These are phyloP conservation scores for Colletotrichum cereale DNA, from an alignment of 2,329 filamentous ascomycete genomes.

Conservation along the genomic window DNA sequence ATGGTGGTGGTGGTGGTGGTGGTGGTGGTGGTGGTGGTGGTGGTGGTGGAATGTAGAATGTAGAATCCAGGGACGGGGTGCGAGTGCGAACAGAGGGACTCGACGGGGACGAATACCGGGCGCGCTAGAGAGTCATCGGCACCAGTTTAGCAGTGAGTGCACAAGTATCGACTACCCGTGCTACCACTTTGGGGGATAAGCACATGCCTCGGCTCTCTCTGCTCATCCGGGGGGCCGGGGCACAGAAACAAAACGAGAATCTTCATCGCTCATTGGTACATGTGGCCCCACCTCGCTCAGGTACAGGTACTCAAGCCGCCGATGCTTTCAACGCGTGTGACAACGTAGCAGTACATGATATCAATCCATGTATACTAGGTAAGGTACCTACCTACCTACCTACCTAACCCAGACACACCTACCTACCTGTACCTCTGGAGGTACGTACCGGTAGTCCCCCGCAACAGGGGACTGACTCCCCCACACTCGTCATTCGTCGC, in stretches of 20 bases:
- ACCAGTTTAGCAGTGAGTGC: too few species aligned
- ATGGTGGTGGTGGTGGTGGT: background rate
- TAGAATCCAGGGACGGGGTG: background rate
- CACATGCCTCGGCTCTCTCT: constrained; percentile 40
- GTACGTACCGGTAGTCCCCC: background rate
- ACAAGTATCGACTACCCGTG: too few species aligned
- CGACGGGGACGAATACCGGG: background rate
- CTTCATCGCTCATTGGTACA: background rate
- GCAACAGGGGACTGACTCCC: constrained; percentile 32
- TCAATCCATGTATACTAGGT: too few species aligned
- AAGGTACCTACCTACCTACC: background rate
- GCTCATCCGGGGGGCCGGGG: background rate
- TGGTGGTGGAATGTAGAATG: constrained; percentile 20
- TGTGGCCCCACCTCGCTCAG: background rate
- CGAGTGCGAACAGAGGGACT: background rate
- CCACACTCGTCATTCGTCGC: constrained; percentile 29
- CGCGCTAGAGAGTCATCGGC: background rate
- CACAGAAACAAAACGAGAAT: constrained; percentile 4
- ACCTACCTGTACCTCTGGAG: too few species aligned
- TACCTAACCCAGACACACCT: background rate
- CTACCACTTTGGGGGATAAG: constrained; percentile 4
- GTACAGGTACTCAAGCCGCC: too few species aligned
- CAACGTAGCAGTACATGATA: background rate
- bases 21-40: too few species aligned
- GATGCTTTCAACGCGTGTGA: too few species aligned